These are phyloP conservation scores for Talaromyces sp. DNA, from an alignment of 2,329 filamentous ascomycete genomes.

Conservation along the genomic window DNA sequence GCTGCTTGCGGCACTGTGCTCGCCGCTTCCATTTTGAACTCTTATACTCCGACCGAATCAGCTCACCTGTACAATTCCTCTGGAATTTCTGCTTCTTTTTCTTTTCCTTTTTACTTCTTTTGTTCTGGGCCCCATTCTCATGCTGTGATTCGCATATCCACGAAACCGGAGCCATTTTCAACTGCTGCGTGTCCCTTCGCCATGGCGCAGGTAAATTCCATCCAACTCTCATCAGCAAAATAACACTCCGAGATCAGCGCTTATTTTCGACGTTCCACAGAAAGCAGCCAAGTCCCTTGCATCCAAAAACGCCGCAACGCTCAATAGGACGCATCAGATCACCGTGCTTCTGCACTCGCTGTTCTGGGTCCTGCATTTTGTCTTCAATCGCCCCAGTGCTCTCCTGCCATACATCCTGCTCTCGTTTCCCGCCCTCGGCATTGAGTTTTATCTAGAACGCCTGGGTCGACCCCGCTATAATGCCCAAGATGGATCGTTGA, in stretches of 20 bases:
- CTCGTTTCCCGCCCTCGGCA: slow-evolving; percentile 67
- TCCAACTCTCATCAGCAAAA: background rate
- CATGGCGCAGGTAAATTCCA: slow-evolving; percentile 18
- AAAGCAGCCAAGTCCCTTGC: slow-evolving; percentile 59
- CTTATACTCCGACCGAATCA: no score
- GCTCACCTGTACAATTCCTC: background rate
- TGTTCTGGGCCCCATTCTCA: background rate
- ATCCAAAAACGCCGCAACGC: slow-evolving; percentile 68
- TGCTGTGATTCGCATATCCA: background rate
- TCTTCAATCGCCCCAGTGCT: slow-evolving; percentile 58
- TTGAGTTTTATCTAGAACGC: slow-evolving; percentile 80
- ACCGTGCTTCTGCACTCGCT: slow-evolving; percentile 65
- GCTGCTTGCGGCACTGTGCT: background rate
- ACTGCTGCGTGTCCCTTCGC: background rate
- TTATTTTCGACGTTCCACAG: slow-evolving; percentile 19
- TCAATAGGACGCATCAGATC: slow-evolving; percentile 77
- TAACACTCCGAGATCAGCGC: slow-evolving; percentile 8
- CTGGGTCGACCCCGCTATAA: slow-evolving; percentile 74
- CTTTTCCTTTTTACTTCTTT: background rate
- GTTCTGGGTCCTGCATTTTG: slow-evolving; percentile 68
- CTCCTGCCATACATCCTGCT: slow-evolving; percentile 65
- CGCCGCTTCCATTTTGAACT: no score
- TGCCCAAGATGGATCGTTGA: slow-evolving; percentile 60
- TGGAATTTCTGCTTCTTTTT: background rate
- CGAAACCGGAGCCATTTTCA: background rate